Base-by-base conservation (phyloP, 441 rosid species). In the Gossypium davidsonii region DNA sequence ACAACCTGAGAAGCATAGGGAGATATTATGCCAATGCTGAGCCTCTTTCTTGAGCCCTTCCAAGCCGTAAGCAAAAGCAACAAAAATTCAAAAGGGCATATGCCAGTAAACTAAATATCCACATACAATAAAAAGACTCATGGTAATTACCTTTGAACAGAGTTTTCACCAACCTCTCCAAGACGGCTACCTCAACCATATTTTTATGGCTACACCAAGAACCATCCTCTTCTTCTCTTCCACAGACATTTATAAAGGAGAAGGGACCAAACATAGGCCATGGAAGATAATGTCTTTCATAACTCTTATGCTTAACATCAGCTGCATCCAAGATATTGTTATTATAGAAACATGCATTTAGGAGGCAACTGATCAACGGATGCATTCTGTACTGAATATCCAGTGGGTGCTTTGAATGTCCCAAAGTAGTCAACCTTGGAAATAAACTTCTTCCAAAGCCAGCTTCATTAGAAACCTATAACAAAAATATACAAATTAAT, bases 361-460 rank as follows among this genome's bases (percentile, higher is more conserved):
- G 89, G 31, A 87, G 83, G 70, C 6, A 34, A 70, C 88, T 82
- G 25, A 87, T 80, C 6, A 73, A 67, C 2, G 89, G 89, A 74
- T 85, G 91, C 91, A 85, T 87, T 23, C 91, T 74, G 69, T 84
- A 85, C 76, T 85, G 88, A 48, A 63, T 73, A n/a, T 79, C 59
- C 20, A 87, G 65, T 1, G 84, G 78, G 63, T 84, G 85, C 67
- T 74, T 83, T 12, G 82, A 42, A 49, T 82, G 76, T 52, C 84
- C 84, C 59, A 79, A n/a, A 5, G 71, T 67, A 56, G 80, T 79
- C 60, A 87, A 61, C 78, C 89, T 83, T 76, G 75, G 81, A 25
- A 87, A 87, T 63, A 83, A 79, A 78, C 91, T 87, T 73, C 86
- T 79, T 18, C 88, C 83, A n/a, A 85, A 85, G 15, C 79, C 82